A percentile compares a stretch with the other conserved stretches of the same genome.
phyloP scores from a whole-genome alignment of 2,329 filamentous ascomycete species.

The Exophiala phaeomuriformis region DNA sequence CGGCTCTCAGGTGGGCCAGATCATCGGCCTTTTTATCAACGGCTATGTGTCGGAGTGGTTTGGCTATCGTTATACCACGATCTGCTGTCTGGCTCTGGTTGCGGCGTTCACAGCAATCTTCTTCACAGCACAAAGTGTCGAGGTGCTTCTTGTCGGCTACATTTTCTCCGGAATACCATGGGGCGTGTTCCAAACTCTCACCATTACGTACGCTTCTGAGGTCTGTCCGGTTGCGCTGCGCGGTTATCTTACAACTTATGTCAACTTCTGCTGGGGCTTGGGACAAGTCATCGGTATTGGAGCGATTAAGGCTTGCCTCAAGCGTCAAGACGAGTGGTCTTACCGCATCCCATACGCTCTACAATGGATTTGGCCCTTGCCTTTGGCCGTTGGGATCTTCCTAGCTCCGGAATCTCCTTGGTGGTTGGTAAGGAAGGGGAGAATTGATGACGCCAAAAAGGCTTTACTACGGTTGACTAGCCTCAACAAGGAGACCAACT shows the following conservation, averaged over 20 bases:
- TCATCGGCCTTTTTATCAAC: conserved; percentile 59
- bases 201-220: conserved; percentile 43
- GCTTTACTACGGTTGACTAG: conserved; percentile 41
- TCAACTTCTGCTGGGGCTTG: conserved; percentile 41
- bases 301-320: conserved; percentile 44
- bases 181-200: conserved; percentile 42
- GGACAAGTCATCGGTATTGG: conserved; percentile 47
- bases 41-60: conserved; percentile 58
- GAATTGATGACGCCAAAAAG: conserved; percentile 41
- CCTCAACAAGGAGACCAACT: conserved; percentile 52
- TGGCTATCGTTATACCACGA: conserved; percentile 58
- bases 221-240: conserved; percentile 41
- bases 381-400: conserved; percentile 40
- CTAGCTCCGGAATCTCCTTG: conserved; percentile 46
- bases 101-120: conserved; percentile 31
- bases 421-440: conserved; percentile 45
- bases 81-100: conserved; percentile 49
- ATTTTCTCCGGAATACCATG: conserved; percentile 36
- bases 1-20: conserved; percentile 50
- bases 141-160: conserved; percentile 30
- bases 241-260: conserved; percentile 41
- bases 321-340: conserved; percentile 42
- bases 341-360: conserved; percentile 47
- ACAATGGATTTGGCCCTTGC: conserved; percentile 48
- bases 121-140: conserved; percentile 35